These are phyloP conservation scores for Hyaloscypha variabilis DNA, from an alignment of 495 filamentous ascomycete species.

Conservation along the genomic window DNA sequence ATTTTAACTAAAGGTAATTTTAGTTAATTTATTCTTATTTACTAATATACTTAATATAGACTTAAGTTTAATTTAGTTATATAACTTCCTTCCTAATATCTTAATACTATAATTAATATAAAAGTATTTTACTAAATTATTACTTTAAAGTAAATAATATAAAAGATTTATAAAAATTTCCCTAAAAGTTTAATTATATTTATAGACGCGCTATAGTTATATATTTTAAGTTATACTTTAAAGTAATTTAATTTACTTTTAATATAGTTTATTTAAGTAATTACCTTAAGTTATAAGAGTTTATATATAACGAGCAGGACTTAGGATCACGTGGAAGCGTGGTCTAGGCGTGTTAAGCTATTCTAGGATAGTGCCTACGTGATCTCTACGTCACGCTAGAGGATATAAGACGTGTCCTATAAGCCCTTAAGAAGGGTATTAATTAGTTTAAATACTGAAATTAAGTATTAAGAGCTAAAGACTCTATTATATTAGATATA, in stretches of 20 bases:
- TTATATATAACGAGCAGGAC: no score
- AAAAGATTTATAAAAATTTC: conserved; percentile 45
- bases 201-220: conserved; percentile 52
- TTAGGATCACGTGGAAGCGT: no score
- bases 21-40: conserved; percentile 33
- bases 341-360: no score
- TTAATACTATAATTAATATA: background rate
- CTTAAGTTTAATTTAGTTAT: conserved; percentile 46
- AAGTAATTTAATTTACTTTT: conserved; percentile 42
- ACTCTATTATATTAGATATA: no score
- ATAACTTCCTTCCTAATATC: background rate
- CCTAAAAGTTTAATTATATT: conserved; percentile 46
- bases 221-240: conserved; percentile 42
- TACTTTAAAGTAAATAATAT: conserved; percentile 54
- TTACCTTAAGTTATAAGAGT: conserved; percentile 50
- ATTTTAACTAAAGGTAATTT: background rate
- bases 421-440: no score
- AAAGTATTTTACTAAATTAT: conserved; percentile 41
- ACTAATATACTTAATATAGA: conserved; percentile 45
- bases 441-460: no score
- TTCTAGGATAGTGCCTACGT: no score
- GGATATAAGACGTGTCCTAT: no score
- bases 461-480: no score
- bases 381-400: no score
- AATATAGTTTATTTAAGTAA: conserved; percentile 46